These are phyloP conservation scores for Ramichloridium luteum DNA, from an alignment of 2,329 filamentous ascomycete species.

Conservation along the genomic window DNA sequence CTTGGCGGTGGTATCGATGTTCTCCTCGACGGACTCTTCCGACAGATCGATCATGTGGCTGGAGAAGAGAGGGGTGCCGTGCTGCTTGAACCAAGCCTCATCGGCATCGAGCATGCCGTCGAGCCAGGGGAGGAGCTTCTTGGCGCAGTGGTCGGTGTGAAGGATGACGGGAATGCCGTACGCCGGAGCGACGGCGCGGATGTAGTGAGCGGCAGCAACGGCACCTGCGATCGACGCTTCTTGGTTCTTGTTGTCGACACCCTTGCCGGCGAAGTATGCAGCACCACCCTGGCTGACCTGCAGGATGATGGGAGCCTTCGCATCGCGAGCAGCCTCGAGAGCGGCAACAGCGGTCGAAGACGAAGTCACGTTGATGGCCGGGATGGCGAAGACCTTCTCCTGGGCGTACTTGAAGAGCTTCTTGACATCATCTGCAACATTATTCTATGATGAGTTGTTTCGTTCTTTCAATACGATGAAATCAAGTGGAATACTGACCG, in stretches of 20 bases:
- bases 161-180: constrained; percentile 89
- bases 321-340: constrained; percentile 88
- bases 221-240: constrained; percentile 77
- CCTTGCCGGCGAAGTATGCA: constrained; percentile 49
- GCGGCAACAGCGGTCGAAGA: constrained; percentile 75
- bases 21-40: constrained; percentile 80
- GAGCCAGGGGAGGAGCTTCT: constrained; percentile 98
- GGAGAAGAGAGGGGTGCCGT: constrained; percentile 86
- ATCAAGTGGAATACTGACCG: constrained; percentile 14
- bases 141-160: constrained; percentile 97
- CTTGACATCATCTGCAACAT: constrained; percentile 14
- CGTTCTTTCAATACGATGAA: not conserved
- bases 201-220: constrained; percentile 84
- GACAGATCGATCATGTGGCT: constrained; percentile 98
- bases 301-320: constrained; percentile 82
- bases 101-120: constrained; percentile 92
- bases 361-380: constrained; percentile 66
- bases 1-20: constrained; percentile 81
- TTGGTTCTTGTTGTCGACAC: constrained; percentile 71
- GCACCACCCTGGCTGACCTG: constrained; percentile 90
- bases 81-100: constrained; percentile 86
- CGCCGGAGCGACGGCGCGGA: constrained; percentile 70
- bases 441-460: constrained; percentile 7
- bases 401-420: constrained; percentile 80
- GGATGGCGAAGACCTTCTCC: constrained; percentile 78